Conservation (phyloP, 768 basidiomycete species). For the Megacollybia marginata region DNA sequence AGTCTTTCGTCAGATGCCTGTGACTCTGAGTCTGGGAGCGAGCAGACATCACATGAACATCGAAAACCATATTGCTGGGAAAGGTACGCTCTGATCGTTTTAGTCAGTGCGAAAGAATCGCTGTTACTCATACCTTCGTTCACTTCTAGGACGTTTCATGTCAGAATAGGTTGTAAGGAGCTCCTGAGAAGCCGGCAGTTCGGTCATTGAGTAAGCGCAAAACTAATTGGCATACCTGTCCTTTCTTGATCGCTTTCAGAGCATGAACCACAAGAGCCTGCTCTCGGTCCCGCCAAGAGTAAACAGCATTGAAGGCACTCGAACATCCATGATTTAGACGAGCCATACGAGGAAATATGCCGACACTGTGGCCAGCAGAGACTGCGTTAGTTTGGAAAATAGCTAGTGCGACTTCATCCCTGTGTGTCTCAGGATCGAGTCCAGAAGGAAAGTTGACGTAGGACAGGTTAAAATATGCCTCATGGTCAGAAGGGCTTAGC, state of each 20-base stretch:
- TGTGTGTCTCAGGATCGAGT: conserved; percentile 27
- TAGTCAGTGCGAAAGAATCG: background rate
- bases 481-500: conserved; percentile 24
- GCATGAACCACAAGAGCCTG: conserved; percentile 48
- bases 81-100: conserved; percentile 36
- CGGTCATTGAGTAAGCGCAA: conserved; percentile 1
- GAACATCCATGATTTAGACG: conserved; percentile 66
- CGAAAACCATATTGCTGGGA: conserved; percentile 46
- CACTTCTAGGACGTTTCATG: conserved; percentile 43
- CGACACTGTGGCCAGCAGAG: conserved; percentile 41
- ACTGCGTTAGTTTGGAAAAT: conserved; percentile 67
- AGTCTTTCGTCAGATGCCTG: conserved; percentile 45
- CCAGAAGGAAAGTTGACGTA: conserved; percentile 43
- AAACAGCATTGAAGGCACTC: conserved; percentile 59
- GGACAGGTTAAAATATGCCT: conserved; percentile 47
- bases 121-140: conserved; percentile 37
- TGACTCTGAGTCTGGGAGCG: conserved; percentile 41
- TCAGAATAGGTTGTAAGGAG: conserved; percentile 55
- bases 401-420: conserved; percentile 45
- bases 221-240: conserved; percentile 34
- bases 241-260: conserved; percentile 41
- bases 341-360: conserved; percentile 63
- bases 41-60: conserved; percentile 53
- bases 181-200: conserved; percentile 33
- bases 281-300: conserved; percentile 49